These are phyloP conservation scores for Metschnikowia vanudenii DNA, from an alignment of 805 yeast genomes.

Conservation along the genomic window DNA sequence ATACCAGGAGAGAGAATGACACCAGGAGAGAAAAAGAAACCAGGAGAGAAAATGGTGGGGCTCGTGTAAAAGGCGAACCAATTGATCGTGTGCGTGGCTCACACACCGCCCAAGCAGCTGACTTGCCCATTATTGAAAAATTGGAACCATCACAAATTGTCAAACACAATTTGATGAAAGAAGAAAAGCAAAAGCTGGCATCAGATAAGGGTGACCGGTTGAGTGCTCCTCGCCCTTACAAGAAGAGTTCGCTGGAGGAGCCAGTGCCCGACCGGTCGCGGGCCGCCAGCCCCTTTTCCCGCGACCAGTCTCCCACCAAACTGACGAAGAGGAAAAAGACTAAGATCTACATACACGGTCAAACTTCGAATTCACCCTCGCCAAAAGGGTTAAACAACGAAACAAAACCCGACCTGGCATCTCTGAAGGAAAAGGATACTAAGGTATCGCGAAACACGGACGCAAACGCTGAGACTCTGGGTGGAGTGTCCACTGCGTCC, in stretches of 20 bases:
- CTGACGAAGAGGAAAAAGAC: conserved; percentile 25
- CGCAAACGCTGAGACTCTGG: background rate
- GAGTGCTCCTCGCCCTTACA: background rate
- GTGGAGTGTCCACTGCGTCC: conserved; percentile 1
- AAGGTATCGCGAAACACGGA: background rate
- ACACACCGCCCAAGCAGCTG: background rate
- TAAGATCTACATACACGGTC: conserved; percentile 28
- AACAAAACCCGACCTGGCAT: background rate
- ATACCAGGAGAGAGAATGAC: background rate
- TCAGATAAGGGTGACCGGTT: conserved; percentile 24
- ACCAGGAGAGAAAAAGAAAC: background rate
- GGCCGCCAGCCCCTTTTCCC: conserved; percentile 18
- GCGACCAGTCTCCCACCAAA: conserved; percentile 11
- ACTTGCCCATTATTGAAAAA: background rate
- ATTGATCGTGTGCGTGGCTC: background rate
- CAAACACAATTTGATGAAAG: background rate
- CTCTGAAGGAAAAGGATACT: background rate
- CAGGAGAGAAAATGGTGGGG: no score
- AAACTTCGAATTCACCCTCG: conserved; percentile 11
- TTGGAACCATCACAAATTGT: background rate
- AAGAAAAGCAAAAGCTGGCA: background rate
- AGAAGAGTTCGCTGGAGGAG: conserved; percentile 7
- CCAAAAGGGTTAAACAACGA: conserved; percentile 6
- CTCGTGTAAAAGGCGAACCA: no score
- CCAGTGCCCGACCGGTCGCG: conserved; percentile 8